Evolutionary conservation across 495 filamentous ascomycete genomes (phyloP).

Genomic region (Penicillium psychrofluorescens): DNA sequence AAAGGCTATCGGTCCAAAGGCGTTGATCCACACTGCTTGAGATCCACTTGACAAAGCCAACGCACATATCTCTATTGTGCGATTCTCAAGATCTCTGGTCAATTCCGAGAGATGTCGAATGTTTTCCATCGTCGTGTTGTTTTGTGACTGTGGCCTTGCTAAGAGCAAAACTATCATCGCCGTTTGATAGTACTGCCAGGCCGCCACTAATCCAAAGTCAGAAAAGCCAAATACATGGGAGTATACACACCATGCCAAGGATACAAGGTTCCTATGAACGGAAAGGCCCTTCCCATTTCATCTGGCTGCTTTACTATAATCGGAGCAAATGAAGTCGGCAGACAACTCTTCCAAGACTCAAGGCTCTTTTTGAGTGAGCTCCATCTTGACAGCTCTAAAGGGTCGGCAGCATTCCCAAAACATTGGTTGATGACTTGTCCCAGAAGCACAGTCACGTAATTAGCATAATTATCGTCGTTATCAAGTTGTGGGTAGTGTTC

Average conservation of each 20-base stretch:
- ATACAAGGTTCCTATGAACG: conserved; percentile 13
- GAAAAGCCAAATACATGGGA: not conserved
- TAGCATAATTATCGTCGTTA: conserved; percentile 19
- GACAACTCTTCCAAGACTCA: conserved; percentile 7
- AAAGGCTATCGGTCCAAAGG: conserved; percentile 30
- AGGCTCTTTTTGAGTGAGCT: conserved; percentile 6
- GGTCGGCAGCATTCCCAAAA: conserved; percentile 3
- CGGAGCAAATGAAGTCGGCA: conserved; percentile 15
- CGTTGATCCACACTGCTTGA: conserved; percentile 26
- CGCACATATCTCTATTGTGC: conserved; percentile 21
- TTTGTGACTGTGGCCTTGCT: conserved; percentile 2
- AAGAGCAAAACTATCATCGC: conserved; percentile 15
- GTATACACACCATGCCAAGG: conserved; percentile 20
- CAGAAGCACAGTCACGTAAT: conserved; percentile 20
- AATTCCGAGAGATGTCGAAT: conserved; percentile 3
- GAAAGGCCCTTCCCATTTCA: conserved; percentile 7
- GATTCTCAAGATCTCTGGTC: conserved; percentile 13
- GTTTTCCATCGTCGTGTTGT: conserved; percentile 2
- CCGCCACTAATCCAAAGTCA: conserved; percentile 7
- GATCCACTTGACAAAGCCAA: conserved; percentile 27
- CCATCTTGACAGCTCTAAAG: conserved; percentile 1
- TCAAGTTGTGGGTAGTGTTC: conserved; percentile 6
- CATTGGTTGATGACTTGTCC: conserved; percentile 25
- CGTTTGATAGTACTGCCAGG: conserved; percentile 23
- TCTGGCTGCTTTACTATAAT: conserved; percentile 4